Percentiles rank a stretch among this genome's conserved stretches.
phyloP scores from a whole-genome alignment of 257 asterid species.

The Scutellaria minor region DNA sequence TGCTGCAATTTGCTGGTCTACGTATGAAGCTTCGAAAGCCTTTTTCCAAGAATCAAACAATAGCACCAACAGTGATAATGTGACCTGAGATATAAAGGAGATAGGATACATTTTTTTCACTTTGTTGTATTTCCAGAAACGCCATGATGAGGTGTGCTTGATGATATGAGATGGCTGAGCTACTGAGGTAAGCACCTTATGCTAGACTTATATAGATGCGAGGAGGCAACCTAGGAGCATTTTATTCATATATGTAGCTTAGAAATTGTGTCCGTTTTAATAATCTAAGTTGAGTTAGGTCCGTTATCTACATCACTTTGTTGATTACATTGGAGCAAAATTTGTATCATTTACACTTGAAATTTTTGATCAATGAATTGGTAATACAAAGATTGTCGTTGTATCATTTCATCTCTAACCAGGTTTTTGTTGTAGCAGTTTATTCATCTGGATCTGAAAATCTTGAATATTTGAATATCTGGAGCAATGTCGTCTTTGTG shows the following conservation, averaged over 20 bases:
- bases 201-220: constrained; percentile 30
- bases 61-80: constrained; percentile 32
- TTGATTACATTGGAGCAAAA: neutral
- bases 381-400: neutral
- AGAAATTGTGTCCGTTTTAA: constrained; percentile 17
- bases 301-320: neutral
- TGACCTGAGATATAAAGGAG: constrained; percentile 41
- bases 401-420: neutral
- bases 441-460: neutral
- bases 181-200: constrained; percentile 10
- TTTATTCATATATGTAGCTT: constrained; percentile 23
- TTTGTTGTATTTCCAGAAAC: constrained; percentile 38
- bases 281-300: constrained; percentile 11
- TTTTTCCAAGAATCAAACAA: constrained; percentile 69
- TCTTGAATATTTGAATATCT: neutral
- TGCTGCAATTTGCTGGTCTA: constrained; percentile 99
- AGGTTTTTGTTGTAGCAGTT: neutral
- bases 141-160: neutral
- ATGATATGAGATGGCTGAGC: constrained; percentile 3
- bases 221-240: constrained; percentile 31
- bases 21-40: constrained; percentile 84
- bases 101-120: constrained; percentile 5
- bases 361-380: constrained; percentile 28
- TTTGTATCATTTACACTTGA: constrained; percentile 14
- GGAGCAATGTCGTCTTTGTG: neutral